These are phyloP conservation scores for Polysphondylium violaceum DNA, from an alignment of 78 protist species.

Conservation along the genomic window DNA sequence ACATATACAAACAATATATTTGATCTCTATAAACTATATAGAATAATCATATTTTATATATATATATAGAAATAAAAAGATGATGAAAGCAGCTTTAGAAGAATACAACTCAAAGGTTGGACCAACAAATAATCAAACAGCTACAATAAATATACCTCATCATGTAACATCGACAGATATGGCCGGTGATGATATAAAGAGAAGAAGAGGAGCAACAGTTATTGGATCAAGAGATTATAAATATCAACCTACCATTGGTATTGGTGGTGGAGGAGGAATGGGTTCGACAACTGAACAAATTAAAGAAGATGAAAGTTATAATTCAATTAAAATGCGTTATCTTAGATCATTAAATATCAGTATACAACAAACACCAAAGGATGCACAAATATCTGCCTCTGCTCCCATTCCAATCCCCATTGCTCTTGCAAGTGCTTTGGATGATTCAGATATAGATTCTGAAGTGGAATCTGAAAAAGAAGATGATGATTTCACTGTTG, in stretches of 20 bases:
- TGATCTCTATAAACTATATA: no score
- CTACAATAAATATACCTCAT: slow-evolving; percentile 6
- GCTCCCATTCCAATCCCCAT: slow-evolving; percentile 76
- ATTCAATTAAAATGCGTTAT: slow-evolving; percentile 38
- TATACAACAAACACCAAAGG: slow-evolving; percentile 37
- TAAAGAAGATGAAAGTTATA: slow-evolving; percentile 40
- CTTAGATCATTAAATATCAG: slow-evolving; percentile 49
- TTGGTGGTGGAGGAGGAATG: not conserved
- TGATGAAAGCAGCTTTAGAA: slow-evolving; percentile 59
- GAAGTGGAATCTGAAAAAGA: slow-evolving; percentile 1
- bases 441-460: slow-evolving; percentile 24
- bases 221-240: slow-evolving; percentile 27
- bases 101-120: slow-evolving; percentile 49
- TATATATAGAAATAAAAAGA: not conserved
- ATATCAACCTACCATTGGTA: not conserved
- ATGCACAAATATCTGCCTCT: slow-evolving; percentile 57
- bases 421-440: slow-evolving; percentile 1
- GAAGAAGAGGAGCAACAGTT: slow-evolving; percentile 68
- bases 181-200: not conserved
- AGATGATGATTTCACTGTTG: not conserved
- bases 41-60: no score
- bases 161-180: not conserved
- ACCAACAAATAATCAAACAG: not conserved
- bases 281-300: not conserved
- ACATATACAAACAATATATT: no score